phyloP scores from a whole-genome alignment of 257 asterid species.

The Eucommia ulmoides region DNA sequence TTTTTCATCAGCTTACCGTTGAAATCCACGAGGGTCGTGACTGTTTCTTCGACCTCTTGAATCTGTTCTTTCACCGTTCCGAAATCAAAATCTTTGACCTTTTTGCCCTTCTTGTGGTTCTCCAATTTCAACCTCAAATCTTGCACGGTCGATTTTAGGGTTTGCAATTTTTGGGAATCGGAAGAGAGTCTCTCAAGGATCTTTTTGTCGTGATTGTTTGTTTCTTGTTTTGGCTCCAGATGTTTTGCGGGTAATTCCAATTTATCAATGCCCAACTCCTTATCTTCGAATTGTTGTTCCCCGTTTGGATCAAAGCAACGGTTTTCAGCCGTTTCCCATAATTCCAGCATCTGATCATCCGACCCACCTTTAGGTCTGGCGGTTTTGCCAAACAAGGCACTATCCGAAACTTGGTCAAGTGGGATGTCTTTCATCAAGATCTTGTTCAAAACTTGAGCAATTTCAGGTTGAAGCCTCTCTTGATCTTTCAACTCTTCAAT shows the following conservation, averaged over 20 bases:
- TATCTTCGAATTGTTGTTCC: constrained; percentile 70
- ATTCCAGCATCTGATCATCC: constrained; percentile 77
- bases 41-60: constrained; percentile 62
- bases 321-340: constrained; percentile 78
- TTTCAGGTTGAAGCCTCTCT: constrained; percentile 31
- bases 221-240: constrained; percentile 28
- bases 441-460: constrained; percentile 27
- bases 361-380: constrained; percentile 26
- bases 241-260: constrained; percentile 28
- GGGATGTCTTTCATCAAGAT: constrained; percentile 75
- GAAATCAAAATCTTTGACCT: constrained; percentile 32
- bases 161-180: constrained; percentile 49
- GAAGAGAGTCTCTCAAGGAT: constrained; percentile 53
- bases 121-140: constrained; percentile 46
- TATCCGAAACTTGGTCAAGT: constrained; percentile 61
- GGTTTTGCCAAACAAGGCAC: constrained; percentile 19
- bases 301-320: no score
- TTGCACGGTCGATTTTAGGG: constrained; percentile 36
- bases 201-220: constrained; percentile 24
- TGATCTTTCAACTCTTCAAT: constrained; percentile 29
- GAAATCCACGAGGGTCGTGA: constrained; percentile 44
- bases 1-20: constrained; percentile 53
- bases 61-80: constrained; percentile 52
- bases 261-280: constrained; percentile 55
- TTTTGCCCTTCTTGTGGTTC: constrained; percentile 29